Conservation (phyloP, 352 stramenopile genomes). For the Phytophthora sansomeana region DNA sequence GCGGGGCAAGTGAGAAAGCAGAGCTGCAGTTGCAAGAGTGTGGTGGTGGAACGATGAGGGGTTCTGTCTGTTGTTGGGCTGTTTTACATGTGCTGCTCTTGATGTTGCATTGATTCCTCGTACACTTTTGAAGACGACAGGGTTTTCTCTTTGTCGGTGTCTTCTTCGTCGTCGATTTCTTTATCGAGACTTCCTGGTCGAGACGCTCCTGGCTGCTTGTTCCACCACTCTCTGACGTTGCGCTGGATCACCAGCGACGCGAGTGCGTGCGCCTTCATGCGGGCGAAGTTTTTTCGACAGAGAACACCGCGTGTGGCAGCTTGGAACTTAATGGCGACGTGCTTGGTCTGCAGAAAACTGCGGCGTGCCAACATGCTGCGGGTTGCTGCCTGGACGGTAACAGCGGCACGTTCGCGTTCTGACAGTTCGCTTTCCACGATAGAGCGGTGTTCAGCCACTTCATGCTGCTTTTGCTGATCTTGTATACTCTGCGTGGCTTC, state of each 20-base stretch:
- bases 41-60: conserved; percentile 9
- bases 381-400: conserved; percentile 88
- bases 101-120: conserved; percentile 12
- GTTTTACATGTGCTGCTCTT: conserved; percentile 24
- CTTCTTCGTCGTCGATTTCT: conserved; percentile 7
- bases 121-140: conserved; percentile 6
- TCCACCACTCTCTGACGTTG: conserved; percentile 88
- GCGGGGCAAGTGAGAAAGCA: conserved; percentile 25
- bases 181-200: conserved; percentile 27
- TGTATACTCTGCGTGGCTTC: conserved; percentile 76
- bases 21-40: conserved; percentile 15
- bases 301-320: conserved; percentile 82
- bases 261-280: conserved; percentile 86
- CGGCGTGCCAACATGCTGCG: conserved; percentile 84
- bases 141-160: conserved; percentile 17
- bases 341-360: conserved; percentile 86
- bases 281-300: conserved; percentile 87
- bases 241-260: conserved; percentile 87
- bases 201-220: conserved; percentile 58
- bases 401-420: conserved; percentile 75
- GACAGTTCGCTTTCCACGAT: conserved; percentile 37
- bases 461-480: conserved; percentile 61
- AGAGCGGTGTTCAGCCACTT: conserved; percentile 28
- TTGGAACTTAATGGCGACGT: conserved; percentile 89
- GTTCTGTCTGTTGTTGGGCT: background rate